Conservation (phyloP, 2,329 filamentous ascomycete genomes). For the Neocucurbitaria cava region DNA sequence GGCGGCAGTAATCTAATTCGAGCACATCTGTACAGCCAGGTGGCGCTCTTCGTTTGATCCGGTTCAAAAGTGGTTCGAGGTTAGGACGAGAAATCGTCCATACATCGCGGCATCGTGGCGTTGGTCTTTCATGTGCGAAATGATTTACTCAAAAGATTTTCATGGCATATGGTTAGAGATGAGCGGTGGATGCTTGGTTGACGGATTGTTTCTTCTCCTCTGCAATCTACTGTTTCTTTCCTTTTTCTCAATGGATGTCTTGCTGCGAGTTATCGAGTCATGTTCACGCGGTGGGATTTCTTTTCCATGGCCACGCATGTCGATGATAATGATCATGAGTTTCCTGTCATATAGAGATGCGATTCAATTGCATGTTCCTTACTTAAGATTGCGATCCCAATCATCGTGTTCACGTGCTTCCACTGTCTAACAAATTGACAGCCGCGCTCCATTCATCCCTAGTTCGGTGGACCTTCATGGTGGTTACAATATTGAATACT, state of each 20-base stretch:
- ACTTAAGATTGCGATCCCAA: conserved; percentile 18
- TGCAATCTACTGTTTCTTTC: conserved; percentile 44
- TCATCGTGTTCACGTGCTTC: conserved; percentile 8
- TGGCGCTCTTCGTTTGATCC: conserved; percentile 34
- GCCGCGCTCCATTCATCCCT: background rate
- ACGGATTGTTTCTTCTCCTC: conserved; percentile 36
- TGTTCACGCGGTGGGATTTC: conserved; percentile 40
- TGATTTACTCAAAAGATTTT: conserved; percentile 48
- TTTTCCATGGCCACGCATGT: conserved; percentile 45
- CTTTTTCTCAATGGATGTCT: conserved; percentile 35
- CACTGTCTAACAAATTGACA: background rate
- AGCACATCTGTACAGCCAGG: conserved; percentile 42
- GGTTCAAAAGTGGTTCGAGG: conserved; percentile 46
- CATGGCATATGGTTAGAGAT: conserved; percentile 46
- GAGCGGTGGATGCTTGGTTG: conserved; percentile 38
- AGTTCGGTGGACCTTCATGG: background rate
- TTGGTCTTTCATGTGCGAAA: conserved; percentile 51
- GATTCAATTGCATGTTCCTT: conserved; percentile 44
- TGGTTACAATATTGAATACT: background rate
- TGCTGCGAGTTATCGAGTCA: conserved; percentile 46
- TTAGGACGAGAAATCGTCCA: conserved; percentile 40
- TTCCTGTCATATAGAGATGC: conserved; percentile 49
- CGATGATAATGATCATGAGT: conserved; percentile 49
- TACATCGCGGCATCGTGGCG: conserved; percentile 51
- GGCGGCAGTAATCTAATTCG: conserved; percentile 42